These are phyloP conservation scores for Allium sativum DNA, from an alignment of 106 monocot genomes.

Conservation along the genomic window DNA sequence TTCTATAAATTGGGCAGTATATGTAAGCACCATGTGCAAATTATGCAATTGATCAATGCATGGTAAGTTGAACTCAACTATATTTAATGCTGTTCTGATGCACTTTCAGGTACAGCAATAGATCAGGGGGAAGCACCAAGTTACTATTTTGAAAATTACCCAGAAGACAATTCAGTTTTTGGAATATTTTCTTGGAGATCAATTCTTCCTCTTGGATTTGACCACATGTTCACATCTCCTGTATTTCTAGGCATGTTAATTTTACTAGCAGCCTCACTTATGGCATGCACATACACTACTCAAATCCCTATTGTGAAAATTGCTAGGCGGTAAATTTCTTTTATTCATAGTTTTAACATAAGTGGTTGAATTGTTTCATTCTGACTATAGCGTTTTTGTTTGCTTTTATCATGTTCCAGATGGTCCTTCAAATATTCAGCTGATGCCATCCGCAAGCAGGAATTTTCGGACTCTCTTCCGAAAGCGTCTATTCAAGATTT, in stretches of 20 bases:
- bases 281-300: conserved; percentile 97
- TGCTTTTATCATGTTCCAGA: conserved; percentile 23
- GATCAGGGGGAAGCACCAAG: conserved; percentile 89
- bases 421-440: conserved; percentile 86
- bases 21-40: no score
- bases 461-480: conserved; percentile 73
- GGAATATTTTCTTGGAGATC: conserved; percentile 85
- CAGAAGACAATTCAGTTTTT: conserved; percentile 64
- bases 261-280: conserved; percentile 84
- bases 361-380: not conserved
- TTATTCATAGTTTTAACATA: not conserved
- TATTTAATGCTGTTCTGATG: not conserved
- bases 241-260: conserved; percentile 77
- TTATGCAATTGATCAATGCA: no score
- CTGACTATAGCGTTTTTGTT: not conserved
- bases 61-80: no score
- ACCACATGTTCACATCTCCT: conserved; percentile 95
- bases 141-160: conserved; percentile 68
- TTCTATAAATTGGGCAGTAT: no score
- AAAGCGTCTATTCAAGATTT: conserved; percentile 81
- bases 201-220: conserved; percentile 80
- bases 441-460: conserved; percentile 61
- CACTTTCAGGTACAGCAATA: conserved; percentile 46
- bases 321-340: conserved; percentile 53
- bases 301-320: conserved; percentile 86